Evolutionary conservation across 164 flowering plant genomes (phyloP).

Genomic region (Akebia trifoliata): DNA sequence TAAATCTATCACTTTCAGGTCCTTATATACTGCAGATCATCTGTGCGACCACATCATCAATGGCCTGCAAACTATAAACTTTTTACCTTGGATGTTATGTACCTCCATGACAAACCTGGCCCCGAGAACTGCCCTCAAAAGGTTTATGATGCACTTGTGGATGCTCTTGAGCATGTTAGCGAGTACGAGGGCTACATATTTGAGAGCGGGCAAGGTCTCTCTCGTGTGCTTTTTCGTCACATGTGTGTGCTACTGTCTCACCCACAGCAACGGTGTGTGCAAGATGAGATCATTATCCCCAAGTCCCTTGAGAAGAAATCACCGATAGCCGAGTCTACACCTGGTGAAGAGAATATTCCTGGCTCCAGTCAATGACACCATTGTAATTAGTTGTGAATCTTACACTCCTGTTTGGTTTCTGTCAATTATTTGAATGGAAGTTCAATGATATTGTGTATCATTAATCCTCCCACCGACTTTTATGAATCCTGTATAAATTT

Average conservation of each 20-base stretch:
- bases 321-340: constrained; percentile 36
- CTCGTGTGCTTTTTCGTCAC: constrained; percentile 59
- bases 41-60: constrained; percentile 54
- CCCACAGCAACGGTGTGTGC: constrained; percentile 86
- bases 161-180: constrained; percentile 74
- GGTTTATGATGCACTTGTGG: constrained; percentile 89
- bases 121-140: constrained; percentile 89
- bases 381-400: background rate
- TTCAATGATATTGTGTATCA: too few relatives aligned
- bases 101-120: constrained; percentile 88
- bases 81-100: constrained; percentile 85
- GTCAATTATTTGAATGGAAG: too few relatives aligned
- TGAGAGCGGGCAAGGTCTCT: constrained; percentile 78
- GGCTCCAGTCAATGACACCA: constrained; percentile 46
- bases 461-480: too few relatives aligned
- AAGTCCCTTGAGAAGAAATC: constrained; percentile 69
- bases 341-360: constrained; percentile 42
- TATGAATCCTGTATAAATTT: too few relatives aligned
- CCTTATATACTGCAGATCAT: constrained; percentile 88
- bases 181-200: constrained; percentile 84
- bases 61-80: constrained; percentile 66
- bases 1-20: constrained; percentile 37
- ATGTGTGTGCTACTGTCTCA: constrained; percentile 71
- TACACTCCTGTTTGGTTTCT: background rate
- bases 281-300: constrained; percentile 77